phyloP scores from a whole-genome alignment of 2,329 filamentous ascomycete genomes.

The Ophiostoma himal-ulmi region DNA sequence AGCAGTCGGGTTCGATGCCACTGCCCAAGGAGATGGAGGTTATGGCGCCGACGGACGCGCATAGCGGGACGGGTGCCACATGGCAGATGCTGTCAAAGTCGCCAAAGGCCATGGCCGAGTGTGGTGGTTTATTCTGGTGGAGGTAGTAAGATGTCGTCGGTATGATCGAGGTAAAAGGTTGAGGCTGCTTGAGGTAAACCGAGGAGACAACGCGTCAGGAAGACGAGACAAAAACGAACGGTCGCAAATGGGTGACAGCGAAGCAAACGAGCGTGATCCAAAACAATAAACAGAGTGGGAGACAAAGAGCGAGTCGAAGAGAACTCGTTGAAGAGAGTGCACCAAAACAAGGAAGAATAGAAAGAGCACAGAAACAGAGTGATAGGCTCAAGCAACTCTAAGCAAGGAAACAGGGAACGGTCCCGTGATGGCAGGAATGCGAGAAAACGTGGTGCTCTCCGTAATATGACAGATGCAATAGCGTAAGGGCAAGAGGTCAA shows the following conservation, averaged over 20 bases:
- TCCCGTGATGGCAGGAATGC: conserved; percentile 9
- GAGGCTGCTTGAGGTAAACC: not conserved
- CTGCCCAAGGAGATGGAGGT: conserved; percentile 60
- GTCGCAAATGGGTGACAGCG: not conserved
- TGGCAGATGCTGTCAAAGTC: conserved; percentile 84
- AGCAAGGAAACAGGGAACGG: not conserved
- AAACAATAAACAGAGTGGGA: not conserved
- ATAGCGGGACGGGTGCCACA: conserved; percentile 79
- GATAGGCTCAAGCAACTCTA: not conserved
- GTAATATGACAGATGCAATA: not conserved
- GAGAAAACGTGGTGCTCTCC: conserved; percentile 7
- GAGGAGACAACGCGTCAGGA: not conserved
- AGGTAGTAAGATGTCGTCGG: not conserved
- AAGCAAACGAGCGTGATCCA: not conserved
- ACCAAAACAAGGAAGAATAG: not conserved
- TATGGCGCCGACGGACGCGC: conserved; percentile 73
- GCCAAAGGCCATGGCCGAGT: conserved; percentile 72
- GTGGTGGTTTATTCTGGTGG: not conserved
- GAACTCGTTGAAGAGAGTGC: not conserved
- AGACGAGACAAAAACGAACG: not conserved
- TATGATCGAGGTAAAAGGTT: not conserved
- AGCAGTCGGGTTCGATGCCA: conserved; percentile 85
- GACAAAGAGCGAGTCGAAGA: not conserved
- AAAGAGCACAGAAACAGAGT: not conserved
- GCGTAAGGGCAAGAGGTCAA: not conserved